Conservation (phyloP, 192 early-diverging fungal species). For the Coemansia sp. region DNA sequence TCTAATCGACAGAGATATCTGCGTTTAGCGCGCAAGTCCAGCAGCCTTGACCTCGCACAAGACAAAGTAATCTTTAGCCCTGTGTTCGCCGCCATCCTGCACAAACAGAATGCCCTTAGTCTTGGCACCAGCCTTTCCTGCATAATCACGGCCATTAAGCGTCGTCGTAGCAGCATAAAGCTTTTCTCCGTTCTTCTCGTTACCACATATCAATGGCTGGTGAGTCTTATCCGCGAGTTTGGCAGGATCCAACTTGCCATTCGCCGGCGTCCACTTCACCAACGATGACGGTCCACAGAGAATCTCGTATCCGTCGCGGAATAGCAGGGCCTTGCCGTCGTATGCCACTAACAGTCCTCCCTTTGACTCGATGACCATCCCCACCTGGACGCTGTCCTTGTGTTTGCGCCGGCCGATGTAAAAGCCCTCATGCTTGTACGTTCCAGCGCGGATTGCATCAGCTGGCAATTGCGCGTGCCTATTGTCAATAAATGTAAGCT, state of each 20-base stretch:
- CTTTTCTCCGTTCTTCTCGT: constrained; percentile 56
- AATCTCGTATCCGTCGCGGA: constrained; percentile 39
- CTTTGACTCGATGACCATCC: constrained; percentile 38
- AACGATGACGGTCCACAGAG: constrained; percentile 22
- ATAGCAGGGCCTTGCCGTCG: constrained; percentile 37
- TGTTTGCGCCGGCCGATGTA: constrained; percentile 32
- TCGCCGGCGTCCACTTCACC: constrained; percentile 21
- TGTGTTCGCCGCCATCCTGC: constrained; percentile 58
- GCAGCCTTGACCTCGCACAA: constrained; percentile 46
- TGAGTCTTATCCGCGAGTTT: constrained; percentile 8
- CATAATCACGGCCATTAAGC: constrained; percentile 46
- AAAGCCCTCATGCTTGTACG: constrained; percentile 22
- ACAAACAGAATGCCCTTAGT: constrained; percentile 49
- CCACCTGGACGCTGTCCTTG: constrained; percentile 41
- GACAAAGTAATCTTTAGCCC: constrained; percentile 55
- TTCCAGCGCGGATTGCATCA: constrained; percentile 32
- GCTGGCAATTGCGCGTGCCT: constrained; percentile 29
- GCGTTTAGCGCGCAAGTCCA: background rate
- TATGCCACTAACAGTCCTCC: constrained; percentile 33
- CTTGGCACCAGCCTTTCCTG: constrained; percentile 46
- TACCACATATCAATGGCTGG: constrained; percentile 49
- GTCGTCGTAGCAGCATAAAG: constrained; percentile 56
- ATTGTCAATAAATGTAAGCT: constrained; percentile 8
- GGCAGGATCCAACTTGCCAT: constrained; percentile 19
- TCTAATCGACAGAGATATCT: background rate